Conservation (phyloP, 352 stramenopile genomes). For the Pythium brachiatum region DNA sequence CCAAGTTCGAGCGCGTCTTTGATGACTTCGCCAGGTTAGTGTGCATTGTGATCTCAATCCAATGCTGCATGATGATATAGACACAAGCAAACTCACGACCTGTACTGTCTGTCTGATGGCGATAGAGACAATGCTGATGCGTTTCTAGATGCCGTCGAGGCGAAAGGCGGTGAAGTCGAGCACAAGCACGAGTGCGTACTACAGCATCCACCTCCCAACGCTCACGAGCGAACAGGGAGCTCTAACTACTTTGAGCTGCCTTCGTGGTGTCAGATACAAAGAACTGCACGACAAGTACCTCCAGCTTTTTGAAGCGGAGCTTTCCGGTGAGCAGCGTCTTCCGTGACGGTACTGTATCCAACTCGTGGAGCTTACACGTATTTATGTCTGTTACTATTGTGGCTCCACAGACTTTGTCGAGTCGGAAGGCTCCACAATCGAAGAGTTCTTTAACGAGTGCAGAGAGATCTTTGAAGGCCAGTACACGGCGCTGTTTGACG, state of each 20-base stretch:
- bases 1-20: slow-evolving; percentile 77
- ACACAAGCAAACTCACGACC: neutral
- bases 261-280: slow-evolving; percentile 45
- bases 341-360: neutral
- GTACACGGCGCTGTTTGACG: slow-evolving; percentile 63
- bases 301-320: slow-evolving; percentile 64
- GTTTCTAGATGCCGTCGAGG: slow-evolving; percentile 64
- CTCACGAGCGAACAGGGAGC: too few relatives aligned
- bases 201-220: too few relatives aligned
- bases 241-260: too few relatives aligned
- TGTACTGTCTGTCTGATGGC: neutral
- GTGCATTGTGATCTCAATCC: neutral
- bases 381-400: neutral
- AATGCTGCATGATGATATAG: neutral
- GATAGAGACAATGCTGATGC: slow-evolving; percentile 54
- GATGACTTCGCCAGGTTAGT: slow-evolving; percentile 66
- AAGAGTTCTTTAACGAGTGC: slow-evolving; percentile 72
- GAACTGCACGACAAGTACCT: slow-evolving; percentile 73
- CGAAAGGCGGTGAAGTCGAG: slow-evolving; percentile 60
- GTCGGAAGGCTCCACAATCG: slow-evolving; percentile 53
- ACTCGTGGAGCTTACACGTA: neutral
- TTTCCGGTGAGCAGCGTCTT: slow-evolving; percentile 36
- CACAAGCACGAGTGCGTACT: slow-evolving; percentile 67
- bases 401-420: slow-evolving; percentile 60
- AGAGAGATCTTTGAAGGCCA: slow-evolving; percentile 57